Percentiles rank a stretch among this genome's conserved stretches.
phyloP scores from a whole-genome alignment of 2,329 filamentous ascomycete species.

The Biscogniauxia sp. region DNA sequence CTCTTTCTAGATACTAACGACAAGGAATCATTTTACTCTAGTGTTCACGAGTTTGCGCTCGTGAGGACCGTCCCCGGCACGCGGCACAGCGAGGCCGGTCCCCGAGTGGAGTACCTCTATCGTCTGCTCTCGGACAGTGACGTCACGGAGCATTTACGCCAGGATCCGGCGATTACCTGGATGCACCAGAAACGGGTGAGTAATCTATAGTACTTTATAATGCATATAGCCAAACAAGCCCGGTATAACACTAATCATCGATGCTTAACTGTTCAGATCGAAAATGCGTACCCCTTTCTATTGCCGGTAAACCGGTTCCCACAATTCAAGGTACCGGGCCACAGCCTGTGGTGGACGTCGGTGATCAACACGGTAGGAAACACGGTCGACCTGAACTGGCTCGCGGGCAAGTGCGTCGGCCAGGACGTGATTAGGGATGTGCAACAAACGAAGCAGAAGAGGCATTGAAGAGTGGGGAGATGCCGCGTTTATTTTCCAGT shows the following conservation, averaged over 20 bases:
- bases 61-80: constrained; percentile 9
- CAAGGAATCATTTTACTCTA: not conserved
- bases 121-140: constrained; percentile 14
- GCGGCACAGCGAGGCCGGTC: constrained; percentile 2
- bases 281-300: constrained; percentile 21
- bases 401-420: constrained; percentile 25
- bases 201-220: not conserved
- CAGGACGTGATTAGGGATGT: constrained; percentile 17
- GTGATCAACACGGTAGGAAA: constrained; percentile 21
- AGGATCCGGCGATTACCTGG: constrained; percentile 17
- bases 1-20: not conserved
- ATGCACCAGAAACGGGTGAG: constrained; percentile 15
- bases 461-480: constrained; percentile 1
- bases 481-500: not conserved
- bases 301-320: constrained; percentile 15
- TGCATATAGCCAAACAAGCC: not conserved
- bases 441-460: no score
- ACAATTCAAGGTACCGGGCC: constrained; percentile 17
- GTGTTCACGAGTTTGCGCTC: constrained; percentile 6
- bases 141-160: constrained; percentile 6
- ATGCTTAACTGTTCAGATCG: constrained; percentile 12
- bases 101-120: constrained; percentile 17
- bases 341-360: constrained; percentile 28
- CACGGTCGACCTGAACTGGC: constrained; percentile 25
- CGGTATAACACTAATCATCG: not conserved